Evolutionary conservation across 345 rosid genomes (phyloP).

Genomic region (Xanthoceras sorbifolium): DNA sequence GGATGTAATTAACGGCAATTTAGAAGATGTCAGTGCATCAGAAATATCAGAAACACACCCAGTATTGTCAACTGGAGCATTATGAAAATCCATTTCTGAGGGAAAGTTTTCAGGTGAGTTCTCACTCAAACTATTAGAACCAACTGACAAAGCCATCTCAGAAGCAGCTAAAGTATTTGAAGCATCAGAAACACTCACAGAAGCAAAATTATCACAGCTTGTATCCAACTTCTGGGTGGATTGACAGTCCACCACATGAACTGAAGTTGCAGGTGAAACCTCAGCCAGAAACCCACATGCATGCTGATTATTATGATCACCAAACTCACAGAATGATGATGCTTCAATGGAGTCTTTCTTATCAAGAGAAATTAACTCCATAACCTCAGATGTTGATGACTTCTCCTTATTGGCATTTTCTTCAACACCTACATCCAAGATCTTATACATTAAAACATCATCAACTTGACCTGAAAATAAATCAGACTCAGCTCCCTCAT

Average conservation of each 20-base stretch:
- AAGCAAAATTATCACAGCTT: constrained; percentile 3
- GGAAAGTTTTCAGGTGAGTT: constrained; percentile 22
- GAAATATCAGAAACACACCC: constrained; percentile 24
- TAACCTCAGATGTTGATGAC: constrained; percentile 16
- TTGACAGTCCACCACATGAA: constrained; percentile 20
- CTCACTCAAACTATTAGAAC: constrained; percentile 13
- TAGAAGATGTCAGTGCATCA: constrained; percentile 11
- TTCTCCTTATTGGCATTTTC: constrained; percentile 32
- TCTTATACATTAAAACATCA: constrained; percentile 19
- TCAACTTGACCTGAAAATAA: constrained; percentile 14
- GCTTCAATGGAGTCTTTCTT: constrained; percentile 22
- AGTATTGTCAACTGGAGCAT: constrained; percentile 14
- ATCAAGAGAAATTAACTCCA: constrained; percentile 18
- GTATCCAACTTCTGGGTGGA: background rate
- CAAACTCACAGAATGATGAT: constrained; percentile 9
- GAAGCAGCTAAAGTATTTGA: constrained; percentile 18
- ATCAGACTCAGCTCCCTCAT: constrained; percentile 22
- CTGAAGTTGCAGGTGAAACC: constrained; percentile 22
- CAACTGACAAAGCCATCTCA: constrained; percentile 19
- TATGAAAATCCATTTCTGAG: constrained; percentile 9
- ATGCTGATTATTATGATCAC: constrained; percentile 7
- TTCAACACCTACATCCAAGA: constrained; percentile 22
- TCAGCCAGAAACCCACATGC: constrained; percentile 13
- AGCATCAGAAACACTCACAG: constrained; percentile 18
- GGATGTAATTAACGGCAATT: constrained; percentile 9